Conservation (phyloP, 1,284 basidiomycete species). For the Cystobasidium pallidum region DNA sequence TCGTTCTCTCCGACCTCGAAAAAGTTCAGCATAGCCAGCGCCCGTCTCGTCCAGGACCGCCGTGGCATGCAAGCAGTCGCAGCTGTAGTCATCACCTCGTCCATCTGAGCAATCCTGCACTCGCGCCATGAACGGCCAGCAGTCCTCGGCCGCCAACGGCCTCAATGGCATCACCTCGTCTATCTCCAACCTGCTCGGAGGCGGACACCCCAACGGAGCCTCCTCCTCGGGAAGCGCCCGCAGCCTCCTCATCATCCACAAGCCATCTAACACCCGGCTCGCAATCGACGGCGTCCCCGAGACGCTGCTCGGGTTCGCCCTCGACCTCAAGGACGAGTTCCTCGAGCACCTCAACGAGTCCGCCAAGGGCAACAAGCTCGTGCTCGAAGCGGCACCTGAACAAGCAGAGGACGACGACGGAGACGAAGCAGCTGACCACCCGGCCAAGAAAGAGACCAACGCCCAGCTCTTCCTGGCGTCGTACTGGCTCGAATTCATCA, state of each 20-base stretch:
- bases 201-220: slow-evolving; percentile 4
- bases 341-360: slow-evolving; percentile 50
- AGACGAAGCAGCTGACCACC: slow-evolving; percentile 1
- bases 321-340: slow-evolving; percentile 51
- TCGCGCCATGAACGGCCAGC: slow-evolving; percentile 6
- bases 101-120: not conserved
- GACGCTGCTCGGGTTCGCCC: slow-evolving; percentile 42
- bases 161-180: slow-evolving; percentile 37
- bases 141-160: slow-evolving; percentile 7
- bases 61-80: not conserved
- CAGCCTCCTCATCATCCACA: slow-evolving; percentile 31
- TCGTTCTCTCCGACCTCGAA: not conserved
- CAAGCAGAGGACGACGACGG: slow-evolving; percentile 53
- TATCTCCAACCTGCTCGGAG: not conserved
- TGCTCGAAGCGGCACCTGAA: slow-evolving; percentile 51
- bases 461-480: slow-evolving; percentile 53
- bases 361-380: slow-evolving; percentile 47
- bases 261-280: slow-evolving; percentile 22
- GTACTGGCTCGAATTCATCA: slow-evolving; percentile 56
- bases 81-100: not conserved
- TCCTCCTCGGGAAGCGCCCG: not conserved
- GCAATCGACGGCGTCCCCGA: slow-evolving; percentile 34
- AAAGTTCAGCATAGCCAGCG: not conserved
- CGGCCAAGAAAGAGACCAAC: slow-evolving; percentile 39
- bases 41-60: not conserved